Evolutionary conservation across 495 filamentous ascomycete species (phyloP).

Genomic region (Diplogelasinospora grovesii): DNA sequence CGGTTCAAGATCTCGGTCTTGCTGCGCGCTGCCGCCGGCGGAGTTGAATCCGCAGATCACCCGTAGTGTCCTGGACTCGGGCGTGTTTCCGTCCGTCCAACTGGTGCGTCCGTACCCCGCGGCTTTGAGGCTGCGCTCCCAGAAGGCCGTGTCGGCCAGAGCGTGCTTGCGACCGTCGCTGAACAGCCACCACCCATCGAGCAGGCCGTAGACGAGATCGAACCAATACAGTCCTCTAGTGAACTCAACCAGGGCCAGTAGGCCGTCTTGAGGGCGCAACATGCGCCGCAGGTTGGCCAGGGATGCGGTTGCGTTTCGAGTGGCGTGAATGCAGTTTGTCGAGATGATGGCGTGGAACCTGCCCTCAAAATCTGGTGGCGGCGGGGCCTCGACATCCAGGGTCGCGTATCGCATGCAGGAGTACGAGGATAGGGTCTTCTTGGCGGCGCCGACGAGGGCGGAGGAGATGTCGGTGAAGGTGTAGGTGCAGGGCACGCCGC

Average conservation of each 20-base stretch:
- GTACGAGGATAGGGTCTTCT: constrained; percentile 32
- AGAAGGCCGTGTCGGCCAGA: constrained; percentile 27
- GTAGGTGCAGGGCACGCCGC: constrained; percentile 35
- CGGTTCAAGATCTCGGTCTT: too few species aligned
- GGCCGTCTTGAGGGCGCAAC: constrained; percentile 33
- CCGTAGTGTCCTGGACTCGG: constrained; percentile 16
- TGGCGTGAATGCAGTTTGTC: constrained; percentile 45
- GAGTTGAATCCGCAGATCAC: constrained; percentile 1
- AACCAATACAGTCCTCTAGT: constrained; percentile 33
- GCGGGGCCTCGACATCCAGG: constrained; percentile 43
- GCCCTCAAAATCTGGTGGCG: constrained; percentile 39
- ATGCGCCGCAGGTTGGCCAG: constrained; percentile 23
- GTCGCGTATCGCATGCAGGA: constrained; percentile 36
- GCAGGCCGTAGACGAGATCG: constrained; percentile 44
- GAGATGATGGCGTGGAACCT: constrained; percentile 48
- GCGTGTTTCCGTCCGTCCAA: constrained; percentile 42
- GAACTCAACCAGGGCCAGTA: constrained; percentile 31
- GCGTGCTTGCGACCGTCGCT: constrained; percentile 43
- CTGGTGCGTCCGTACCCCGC: constrained; percentile 42
- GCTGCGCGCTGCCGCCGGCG: neutral
- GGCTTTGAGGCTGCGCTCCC: constrained; percentile 33
- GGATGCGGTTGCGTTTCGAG: constrained; percentile 23
- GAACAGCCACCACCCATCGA: constrained; percentile 51
- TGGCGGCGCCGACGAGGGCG: constrained; percentile 44
- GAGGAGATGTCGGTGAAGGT: constrained; percentile 48